These are phyloP conservation scores for Cutaneotrichosporon dermatis DNA, from an alignment of 1,284 basidiomycete genomes.

Conservation along the genomic window DNA sequence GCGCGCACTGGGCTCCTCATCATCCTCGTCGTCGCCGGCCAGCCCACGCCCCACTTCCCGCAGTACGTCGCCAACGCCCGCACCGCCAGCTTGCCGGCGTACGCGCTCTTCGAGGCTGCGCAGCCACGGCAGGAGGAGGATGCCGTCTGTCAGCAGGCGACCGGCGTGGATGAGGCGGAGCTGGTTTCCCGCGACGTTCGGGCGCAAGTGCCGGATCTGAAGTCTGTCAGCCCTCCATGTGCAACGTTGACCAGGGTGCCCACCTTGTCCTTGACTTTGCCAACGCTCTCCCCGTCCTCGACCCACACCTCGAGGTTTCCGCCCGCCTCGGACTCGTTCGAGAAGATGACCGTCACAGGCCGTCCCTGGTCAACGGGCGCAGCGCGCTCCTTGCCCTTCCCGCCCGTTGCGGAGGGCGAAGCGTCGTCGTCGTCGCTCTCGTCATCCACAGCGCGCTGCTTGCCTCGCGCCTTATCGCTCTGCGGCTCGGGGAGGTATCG, in stretches of 20 bases:
- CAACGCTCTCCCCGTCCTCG: conserved; percentile 59
- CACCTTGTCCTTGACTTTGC: conserved; percentile 70
- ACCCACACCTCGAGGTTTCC: conserved; percentile 57
- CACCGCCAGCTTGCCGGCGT: conserved; percentile 51
- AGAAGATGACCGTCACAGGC: conserved; percentile 57
- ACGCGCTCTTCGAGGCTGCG: conserved; percentile 65
- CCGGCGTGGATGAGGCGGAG: conserved; percentile 83
- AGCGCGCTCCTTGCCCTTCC: conserved; percentile 24
- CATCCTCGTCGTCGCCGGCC: conserved; percentile 1
- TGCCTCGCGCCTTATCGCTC: conserved; percentile 66
- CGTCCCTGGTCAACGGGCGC: conserved; percentile 63
- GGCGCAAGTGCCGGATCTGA: conserved; percentile 66
- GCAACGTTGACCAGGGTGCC: conserved; percentile 25
- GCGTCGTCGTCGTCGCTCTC: conserved; percentile 2
- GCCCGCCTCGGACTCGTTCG: conserved; percentile 51
- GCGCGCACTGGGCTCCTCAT: neutral
- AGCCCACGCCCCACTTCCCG: conserved; percentile 33
- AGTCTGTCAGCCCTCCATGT: neutral
- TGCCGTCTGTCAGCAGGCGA: conserved; percentile 72
- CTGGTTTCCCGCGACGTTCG: conserved; percentile 60
- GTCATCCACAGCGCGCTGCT: conserved; percentile 59
- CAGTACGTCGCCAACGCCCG: conserved; percentile 40
- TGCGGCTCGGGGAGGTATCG: conserved; percentile 12
- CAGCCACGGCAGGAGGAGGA: conserved; percentile 67
- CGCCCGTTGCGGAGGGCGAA: conserved; percentile 49